Conservation (phyloP, 139 green algal species). For the Haematococcus lacustris region DNA sequence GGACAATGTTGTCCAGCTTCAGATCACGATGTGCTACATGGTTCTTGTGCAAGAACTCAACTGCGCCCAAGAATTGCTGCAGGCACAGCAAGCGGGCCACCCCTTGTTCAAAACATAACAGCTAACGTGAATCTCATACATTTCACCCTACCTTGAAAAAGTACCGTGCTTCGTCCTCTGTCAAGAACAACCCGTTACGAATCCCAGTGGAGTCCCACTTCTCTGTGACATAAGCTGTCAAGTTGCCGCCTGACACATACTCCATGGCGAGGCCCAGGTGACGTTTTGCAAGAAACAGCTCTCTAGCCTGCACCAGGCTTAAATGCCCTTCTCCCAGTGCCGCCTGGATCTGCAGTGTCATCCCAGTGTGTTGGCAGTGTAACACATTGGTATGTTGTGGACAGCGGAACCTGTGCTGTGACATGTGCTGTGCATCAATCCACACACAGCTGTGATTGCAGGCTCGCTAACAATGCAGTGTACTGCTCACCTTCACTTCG, state of each 20-base stretch:
- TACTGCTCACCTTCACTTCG: constrained; percentile 49
- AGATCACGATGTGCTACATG: constrained; percentile 74
- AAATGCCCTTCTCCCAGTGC: constrained; percentile 55
- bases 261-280: constrained; percentile 74
- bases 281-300: constrained; percentile 29
- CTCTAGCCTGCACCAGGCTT: constrained; percentile 49
- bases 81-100: too few species aligned
- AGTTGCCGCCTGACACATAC: constrained; percentile 62
- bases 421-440: too few species aligned
- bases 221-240: constrained; percentile 51
- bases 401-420: too few species aligned
- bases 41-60: constrained; percentile 82
- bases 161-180: constrained; percentile 73
- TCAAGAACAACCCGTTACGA: constrained; percentile 37
- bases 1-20: constrained; percentile 87
- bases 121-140: too few species aligned
- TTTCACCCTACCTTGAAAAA: constrained; percentile 65
- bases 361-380: too few species aligned
- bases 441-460: too few species aligned
- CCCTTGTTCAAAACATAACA: too few species aligned
- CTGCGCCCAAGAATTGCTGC: constrained; percentile 53
- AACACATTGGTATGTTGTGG: too few species aligned
- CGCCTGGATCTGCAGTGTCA: constrained; percentile 63
- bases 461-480: too few species aligned
- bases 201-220: constrained; percentile 15